phyloP scores from a whole-genome alignment of 108 stramenopile genomes.

The Skeletonema costatum region DNA sequence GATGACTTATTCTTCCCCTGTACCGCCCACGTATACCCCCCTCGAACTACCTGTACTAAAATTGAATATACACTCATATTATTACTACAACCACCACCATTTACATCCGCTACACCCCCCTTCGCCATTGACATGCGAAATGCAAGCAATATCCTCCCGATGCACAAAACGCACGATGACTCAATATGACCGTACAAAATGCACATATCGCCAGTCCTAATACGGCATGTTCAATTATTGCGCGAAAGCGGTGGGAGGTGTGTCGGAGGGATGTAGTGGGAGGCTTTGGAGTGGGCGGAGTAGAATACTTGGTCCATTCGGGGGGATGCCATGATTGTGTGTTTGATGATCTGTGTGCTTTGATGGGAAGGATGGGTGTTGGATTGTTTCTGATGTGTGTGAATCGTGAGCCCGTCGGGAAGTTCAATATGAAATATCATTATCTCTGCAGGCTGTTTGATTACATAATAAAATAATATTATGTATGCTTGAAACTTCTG shows the following conservation, averaged over 20 bases:
- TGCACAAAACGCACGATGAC: conserved; percentile 76
- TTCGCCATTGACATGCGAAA: background rate
- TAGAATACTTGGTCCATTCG: conserved; percentile 81
- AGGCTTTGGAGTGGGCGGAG: conserved; percentile 64
- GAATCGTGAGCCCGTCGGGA: too few relatives aligned
- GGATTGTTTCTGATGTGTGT: too few relatives aligned
- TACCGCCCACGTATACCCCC: background rate
- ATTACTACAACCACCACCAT: conserved; percentile 4
- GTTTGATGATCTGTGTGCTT: background rate
- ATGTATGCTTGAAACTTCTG: too few relatives aligned
- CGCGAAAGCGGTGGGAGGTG: conserved; percentile 52
- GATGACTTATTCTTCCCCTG: background rate
- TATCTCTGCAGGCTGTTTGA: too few relatives aligned
- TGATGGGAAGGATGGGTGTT: too few relatives aligned
- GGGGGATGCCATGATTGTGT: conserved; percentile 15
- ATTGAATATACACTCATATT: conserved; percentile 33
- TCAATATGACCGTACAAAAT: conserved; percentile 57
- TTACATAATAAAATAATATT: too few relatives aligned
- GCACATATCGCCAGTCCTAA: conserved; percentile 61
- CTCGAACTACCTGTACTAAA: conserved; percentile 16
- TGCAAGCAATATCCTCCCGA: conserved; percentile 24
- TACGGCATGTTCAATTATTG: conserved; percentile 56
- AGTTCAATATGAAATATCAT: too few relatives aligned
- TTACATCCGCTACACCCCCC: background rate
- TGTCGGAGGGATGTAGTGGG: conserved; percentile 53